phyloP scores from a whole-genome alignment of 768 basidiomycete genomes.

The Daedaleopsis nitida region DNA sequence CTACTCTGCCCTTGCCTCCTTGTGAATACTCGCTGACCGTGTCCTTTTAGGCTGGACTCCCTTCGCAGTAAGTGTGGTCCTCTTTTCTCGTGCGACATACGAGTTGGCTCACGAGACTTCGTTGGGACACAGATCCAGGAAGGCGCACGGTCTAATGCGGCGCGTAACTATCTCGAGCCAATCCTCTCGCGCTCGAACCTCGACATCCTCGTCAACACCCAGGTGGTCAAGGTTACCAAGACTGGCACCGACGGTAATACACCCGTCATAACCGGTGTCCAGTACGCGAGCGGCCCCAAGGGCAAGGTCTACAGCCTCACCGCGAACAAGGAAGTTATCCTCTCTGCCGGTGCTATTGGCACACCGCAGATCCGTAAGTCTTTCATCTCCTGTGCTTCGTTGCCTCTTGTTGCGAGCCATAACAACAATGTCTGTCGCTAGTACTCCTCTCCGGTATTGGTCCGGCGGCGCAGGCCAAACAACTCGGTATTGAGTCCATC shows the following conservation, averaged over 20 bases:
- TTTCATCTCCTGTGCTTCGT: slow-evolving; percentile 16
- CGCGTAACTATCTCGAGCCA: slow-evolving; percentile 17
- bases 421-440: slow-evolving; percentile 30
- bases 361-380: slow-evolving; percentile 35
- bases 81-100: not conserved
- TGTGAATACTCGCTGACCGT: not conserved
- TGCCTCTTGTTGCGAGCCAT: not conserved
- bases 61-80: not conserved
- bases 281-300: not conserved
- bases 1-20: not conserved
- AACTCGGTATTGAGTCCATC: slow-evolving; percentile 31
- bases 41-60: not conserved
- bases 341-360: slow-evolving; percentile 33
- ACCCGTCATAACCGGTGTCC: not conserved
- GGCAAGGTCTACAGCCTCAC: not conserved
- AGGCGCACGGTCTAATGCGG: slow-evolving; percentile 2
- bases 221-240: not conserved
- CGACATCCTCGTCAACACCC: slow-evolving; percentile 15
- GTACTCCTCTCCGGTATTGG: slow-evolving; percentile 36
- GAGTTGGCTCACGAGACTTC: not conserved
- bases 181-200: slow-evolving; percentile 18
- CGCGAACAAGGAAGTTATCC: slow-evolving; percentile 22
- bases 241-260: not conserved
- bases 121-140: not conserved
- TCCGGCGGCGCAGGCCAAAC: slow-evolving; percentile 29